Conservation (phyloP, 768 basidiomycete species). For the Pisolithus microcarpus region DNA sequence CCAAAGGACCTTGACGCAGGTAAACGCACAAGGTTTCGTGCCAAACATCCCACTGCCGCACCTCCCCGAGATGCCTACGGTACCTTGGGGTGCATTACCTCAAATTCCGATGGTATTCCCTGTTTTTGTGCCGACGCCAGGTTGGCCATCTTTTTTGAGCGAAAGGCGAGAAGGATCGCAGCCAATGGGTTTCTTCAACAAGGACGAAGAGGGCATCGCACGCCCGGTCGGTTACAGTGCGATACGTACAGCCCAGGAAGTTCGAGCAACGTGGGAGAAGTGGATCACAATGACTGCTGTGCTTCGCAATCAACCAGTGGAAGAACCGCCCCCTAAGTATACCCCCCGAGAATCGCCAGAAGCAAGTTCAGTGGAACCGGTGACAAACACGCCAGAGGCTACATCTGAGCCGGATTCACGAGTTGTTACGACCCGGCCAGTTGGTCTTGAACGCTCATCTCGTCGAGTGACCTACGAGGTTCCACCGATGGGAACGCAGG, state of each 20-base stretch:
- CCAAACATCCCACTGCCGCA: conserved; percentile 38
- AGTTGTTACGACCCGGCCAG: conserved; percentile 18
- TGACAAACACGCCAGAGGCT: not conserved
- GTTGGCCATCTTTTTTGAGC: conserved; percentile 58
- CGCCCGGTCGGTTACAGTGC: conserved; percentile 35
- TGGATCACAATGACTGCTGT: conserved; percentile 55
- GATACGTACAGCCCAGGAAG: conserved; percentile 50
- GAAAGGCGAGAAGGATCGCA: conserved; percentile 34
- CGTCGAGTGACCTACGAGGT: conserved; percentile 42
- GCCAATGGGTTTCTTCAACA: conserved; percentile 22
- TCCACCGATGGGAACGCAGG: conserved; percentile 50
- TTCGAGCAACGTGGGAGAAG: conserved; percentile 69
- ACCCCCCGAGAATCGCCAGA: conserved; percentile 47
- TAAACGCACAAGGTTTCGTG: conserved; percentile 54
- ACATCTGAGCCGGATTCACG: conserved; percentile 3
- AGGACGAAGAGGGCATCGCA: conserved; percentile 30
- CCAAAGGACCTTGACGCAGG: conserved; percentile 60
- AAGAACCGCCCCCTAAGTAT: conserved; percentile 65
- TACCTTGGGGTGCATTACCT: conserved; percentile 55
- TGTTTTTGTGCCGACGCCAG: conserved; percentile 61
- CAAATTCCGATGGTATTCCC: conserved; percentile 77
- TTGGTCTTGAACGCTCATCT: conserved; percentile 28
- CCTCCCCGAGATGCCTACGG: conserved; percentile 60
- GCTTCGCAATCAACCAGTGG: conserved; percentile 34
- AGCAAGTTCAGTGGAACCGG: conserved; percentile 5